Evolutionary conservation across 108 stramenopile genomes (phyloP).

Genomic region (Schizochytrium sp.): DNA sequence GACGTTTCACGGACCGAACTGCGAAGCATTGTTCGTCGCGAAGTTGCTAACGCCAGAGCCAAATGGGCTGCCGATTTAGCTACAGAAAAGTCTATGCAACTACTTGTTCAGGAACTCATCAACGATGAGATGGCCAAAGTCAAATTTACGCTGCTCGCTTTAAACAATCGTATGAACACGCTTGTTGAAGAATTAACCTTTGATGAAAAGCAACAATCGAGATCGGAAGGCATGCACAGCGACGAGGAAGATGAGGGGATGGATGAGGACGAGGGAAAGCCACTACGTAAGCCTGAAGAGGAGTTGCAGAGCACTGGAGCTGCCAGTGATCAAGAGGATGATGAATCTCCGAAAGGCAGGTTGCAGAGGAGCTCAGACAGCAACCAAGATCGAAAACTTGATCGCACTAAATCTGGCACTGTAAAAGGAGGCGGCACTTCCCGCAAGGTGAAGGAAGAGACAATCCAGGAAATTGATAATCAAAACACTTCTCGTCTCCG

Average conservation of each 20-base stretch:
- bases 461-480: no score
- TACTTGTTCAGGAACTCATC: conserved; percentile 4
- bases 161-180: conserved; percentile 48
- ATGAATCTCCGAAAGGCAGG: no score
- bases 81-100: conserved; percentile 7
- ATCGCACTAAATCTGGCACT: no score
- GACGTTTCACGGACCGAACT: neutral
- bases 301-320: no score
- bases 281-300: no score
- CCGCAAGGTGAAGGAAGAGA: no score
- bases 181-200: neutral
- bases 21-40: neutral
- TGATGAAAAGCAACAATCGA: neutral
- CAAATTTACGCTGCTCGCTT: conserved; percentile 20
- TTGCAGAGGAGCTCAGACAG: no score
- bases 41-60: conserved; percentile 2
- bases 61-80: conserved; percentile 16
- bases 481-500: no score
- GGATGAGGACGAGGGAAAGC: neutral
- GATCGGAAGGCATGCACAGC: neutral
- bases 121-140: conserved; percentile 25
- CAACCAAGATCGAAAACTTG: no score
- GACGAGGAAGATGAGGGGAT: neutral
- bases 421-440: no score
- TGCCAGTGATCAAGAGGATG: no score